Conservation (phyloP, 257 asterid genomes). For the Craterostigma plantagineum region DNA sequence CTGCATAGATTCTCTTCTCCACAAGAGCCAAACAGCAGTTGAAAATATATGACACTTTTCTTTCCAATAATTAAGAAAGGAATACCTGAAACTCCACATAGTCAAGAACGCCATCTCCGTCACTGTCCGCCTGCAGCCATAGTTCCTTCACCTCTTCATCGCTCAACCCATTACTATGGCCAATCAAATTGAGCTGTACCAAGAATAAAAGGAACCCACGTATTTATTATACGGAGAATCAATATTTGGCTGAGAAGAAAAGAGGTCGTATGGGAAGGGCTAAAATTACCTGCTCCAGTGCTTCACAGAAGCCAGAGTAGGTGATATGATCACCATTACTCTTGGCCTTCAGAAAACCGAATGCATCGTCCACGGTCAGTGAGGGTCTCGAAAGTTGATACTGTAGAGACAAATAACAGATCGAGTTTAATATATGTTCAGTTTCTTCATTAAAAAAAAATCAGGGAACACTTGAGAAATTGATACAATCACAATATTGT, state of each 20-base stretch:
- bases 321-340: constrained; percentile 64
- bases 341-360: constrained; percentile 73
- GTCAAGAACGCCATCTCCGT: constrained; percentile 69
- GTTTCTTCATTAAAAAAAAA: no score
- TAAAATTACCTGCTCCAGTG: constrained; percentile 57
- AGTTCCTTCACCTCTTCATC: constrained; percentile 60
- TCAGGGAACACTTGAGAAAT: background rate
- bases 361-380: constrained; percentile 67
- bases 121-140: constrained; percentile 80
- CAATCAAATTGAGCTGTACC: constrained; percentile 71
- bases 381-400: constrained; percentile 81
- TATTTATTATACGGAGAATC: background rate
- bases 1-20: no score
- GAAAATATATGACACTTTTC: no score
- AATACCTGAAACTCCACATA: constrained; percentile 70
- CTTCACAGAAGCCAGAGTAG: constrained; percentile 70
- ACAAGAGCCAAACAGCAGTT: no score
- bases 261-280: background rate
- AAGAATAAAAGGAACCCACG: constrained; percentile 4
- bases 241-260: background rate
- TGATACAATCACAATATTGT: constrained; percentile 1
- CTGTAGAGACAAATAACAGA: constrained; percentile 17
- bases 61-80: no score
- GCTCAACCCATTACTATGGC: constrained; percentile 75
- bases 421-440: no score